Base-by-base conservation (phyloP, 192 early-diverging fungal species). In the Spizellomyces sp. region DNA sequence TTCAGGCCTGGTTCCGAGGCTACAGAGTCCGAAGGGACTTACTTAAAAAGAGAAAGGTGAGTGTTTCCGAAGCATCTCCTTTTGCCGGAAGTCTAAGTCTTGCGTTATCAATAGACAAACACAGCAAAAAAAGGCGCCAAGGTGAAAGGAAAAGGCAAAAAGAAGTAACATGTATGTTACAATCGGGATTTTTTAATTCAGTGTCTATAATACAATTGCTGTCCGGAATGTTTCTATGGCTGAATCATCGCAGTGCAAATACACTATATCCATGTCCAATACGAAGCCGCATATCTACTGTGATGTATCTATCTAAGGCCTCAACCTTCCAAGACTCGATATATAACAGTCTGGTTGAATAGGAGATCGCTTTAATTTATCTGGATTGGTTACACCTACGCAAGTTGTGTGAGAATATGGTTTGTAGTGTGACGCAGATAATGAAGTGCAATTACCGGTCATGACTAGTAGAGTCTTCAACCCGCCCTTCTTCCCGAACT, bases 401-500 rank as follows among this genome's bases (percentile, higher is more conserved):
- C 15, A 48, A 70, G 15, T 41, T 14, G 15, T 21, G 54, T 21
- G 57, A 57, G 27, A 42, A 45, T 1, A 58, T 14, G 46, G 48
- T 0, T 9, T 36, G 27, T 3, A 36, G 27, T 36, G 27, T 36
- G 27, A 36, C 27, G 27, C 27, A 36, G 3, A 3, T 36, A 36
- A 36, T 36, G 27, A 36, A 0, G 27, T 36, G 27, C 41, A 59
- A 4, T 56, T 76, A 83, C 95, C 95, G 8, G 96, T 96, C 78
- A 99, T 82, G 27, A 98, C 96, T 62, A 93, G 86, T 65, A 99
- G 79, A 0, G 97, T 99, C 57, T 82, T 86, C 43, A 95, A 75
- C n/a, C 90, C 89, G 67, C 95, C 95, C 17, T 86, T 73, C 58
- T 89, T 88, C 45, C 97, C 97, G 81, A 99, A 99, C 43, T 86